Evolutionary conservation across 768 basidiomycete genomes (phyloP).

Genomic region (Lentinula guzmanii): DNA sequence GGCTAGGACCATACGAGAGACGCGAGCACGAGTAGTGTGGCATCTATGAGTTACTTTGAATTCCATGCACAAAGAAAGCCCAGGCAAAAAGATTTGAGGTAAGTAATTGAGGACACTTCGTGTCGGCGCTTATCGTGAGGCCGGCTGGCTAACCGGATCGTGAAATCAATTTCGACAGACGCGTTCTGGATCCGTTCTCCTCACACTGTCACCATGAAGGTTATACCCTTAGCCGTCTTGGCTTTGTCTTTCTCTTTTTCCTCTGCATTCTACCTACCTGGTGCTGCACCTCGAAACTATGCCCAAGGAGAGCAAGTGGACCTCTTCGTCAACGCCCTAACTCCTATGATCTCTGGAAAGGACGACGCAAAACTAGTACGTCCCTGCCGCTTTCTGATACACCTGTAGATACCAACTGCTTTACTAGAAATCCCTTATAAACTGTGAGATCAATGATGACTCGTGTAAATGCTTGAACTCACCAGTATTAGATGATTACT

Average conservation of each 20-base stretch:
- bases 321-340: conserved; percentile 82
- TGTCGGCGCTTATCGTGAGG: neutral
- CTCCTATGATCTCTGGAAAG: conserved; percentile 69
- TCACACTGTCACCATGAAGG: conserved; percentile 16
- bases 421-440: conserved; percentile 81
- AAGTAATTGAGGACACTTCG: neutral
- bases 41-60: conserved; percentile 83
- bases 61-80: conserved; percentile 42
- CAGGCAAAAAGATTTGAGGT: neutral
- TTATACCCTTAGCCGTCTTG: conserved; percentile 12
- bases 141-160: neutral
- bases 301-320: conserved; percentile 64
- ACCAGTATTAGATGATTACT: conserved; percentile 77
- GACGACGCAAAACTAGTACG: conserved; percentile 73
- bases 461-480: neutral
- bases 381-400: conserved; percentile 1
- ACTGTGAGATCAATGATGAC: conserved; percentile 48
- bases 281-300: conserved; percentile 86
- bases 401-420: neutral
- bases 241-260: conserved; percentile 16
- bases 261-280: conserved; percentile 86
- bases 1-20: conserved; percentile 77
- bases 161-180: neutral
- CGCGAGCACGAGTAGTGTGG: conserved; percentile 74
- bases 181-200: conserved; percentile 6